A percentile compares a stretch with the other conserved stretches of the same genome.
Conservation (phyloP, 2,329 filamentous ascomycete genomes). For the Botryotinia calthae region DNA sequence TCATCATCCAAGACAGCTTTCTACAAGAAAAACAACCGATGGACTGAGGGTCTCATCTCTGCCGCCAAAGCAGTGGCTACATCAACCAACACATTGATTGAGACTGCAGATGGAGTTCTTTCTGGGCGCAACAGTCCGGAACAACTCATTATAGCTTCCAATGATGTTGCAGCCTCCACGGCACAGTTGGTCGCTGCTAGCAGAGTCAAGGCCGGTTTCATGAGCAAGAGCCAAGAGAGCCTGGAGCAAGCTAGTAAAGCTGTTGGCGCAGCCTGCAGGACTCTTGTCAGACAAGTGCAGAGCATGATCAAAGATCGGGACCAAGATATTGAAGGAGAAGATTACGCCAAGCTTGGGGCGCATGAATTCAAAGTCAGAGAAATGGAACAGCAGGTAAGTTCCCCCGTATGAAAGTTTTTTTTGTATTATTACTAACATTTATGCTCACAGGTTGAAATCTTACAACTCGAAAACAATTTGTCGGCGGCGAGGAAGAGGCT, state of each 20-base stretch:
- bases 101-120: slow-evolving; percentile 95
- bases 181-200: slow-evolving; percentile 94
- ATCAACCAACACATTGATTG: slow-evolving; percentile 93
- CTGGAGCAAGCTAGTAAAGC: slow-evolving; percentile 90
- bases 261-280: slow-evolving; percentile 82
- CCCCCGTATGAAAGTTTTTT: background rate
- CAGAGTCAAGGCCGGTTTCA: slow-evolving; percentile 95
- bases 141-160: slow-evolving; percentile 95
- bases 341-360: slow-evolving; percentile 82
- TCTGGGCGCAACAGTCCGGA: slow-evolving; percentile 89
- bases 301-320: slow-evolving; percentile 86
- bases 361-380: slow-evolving; percentile 98
- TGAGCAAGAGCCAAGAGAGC: slow-evolving; percentile 93
- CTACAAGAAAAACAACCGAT: slow-evolving; percentile 99
- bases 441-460: slow-evolving; percentile 77
- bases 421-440: slow-evolving; percentile 20
- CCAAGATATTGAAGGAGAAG: slow-evolving; percentile 76
- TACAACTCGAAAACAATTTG: slow-evolving; percentile 88
- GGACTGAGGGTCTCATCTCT: slow-evolving; percentile 96
- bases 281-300: slow-evolving; percentile 90
- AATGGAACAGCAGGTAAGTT: slow-evolving; percentile 96
- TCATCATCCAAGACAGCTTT: slow-evolving; percentile 87
- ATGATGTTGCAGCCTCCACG: slow-evolving; percentile 93
- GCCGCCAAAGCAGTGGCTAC: slow-evolving; percentile 93
- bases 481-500: slow-evolving; percentile 75